phyloP scores from a whole-genome alignment of 73 alveolate genomes.

The Symbiodinium pilosum region DNA sequence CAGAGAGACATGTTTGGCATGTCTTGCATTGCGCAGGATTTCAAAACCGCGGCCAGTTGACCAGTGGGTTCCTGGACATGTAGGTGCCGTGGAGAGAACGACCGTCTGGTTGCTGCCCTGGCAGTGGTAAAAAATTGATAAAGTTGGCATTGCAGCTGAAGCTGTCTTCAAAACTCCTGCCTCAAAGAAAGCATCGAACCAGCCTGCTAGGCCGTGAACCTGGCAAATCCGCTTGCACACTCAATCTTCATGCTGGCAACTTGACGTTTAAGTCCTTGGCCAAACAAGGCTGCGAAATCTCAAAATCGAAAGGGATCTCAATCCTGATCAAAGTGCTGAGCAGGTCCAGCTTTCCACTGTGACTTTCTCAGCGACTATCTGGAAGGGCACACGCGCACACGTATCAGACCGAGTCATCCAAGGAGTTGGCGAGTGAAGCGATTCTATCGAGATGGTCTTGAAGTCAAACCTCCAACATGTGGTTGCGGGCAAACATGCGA shows the following conservation, averaged over 20 bases:
- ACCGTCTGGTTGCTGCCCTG: conserved; percentile 88
- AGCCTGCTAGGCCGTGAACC: conserved; percentile 97
- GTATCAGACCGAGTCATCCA: not conserved
- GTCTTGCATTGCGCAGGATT: too few relatives aligned
- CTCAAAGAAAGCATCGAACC: conserved; percentile 98
- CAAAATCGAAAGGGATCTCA: conserved; percentile 64
- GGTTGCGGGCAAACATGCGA: not conserved
- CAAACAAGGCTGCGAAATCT: conserved; percentile 95
- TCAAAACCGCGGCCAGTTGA: not conserved
- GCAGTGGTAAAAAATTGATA: not conserved
- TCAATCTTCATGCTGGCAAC: too few relatives aligned
- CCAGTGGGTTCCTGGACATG: conserved; percentile 89
- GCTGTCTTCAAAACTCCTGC: not conserved
- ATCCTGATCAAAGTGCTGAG: conserved; percentile 23
- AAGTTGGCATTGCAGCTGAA: not conserved
- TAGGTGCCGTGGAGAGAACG: conserved; percentile 85
- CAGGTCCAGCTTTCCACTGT: not conserved
- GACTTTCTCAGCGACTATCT: not conserved
- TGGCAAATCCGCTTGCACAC: not conserved
- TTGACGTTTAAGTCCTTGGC: conserved; percentile 28
- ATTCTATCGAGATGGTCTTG: conserved; percentile 95
- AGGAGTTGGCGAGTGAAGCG: conserved; percentile 26
- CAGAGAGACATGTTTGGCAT: not conserved
- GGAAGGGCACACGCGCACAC: not conserved
- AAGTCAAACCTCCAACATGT: conserved; percentile 95